Evolutionary conservation across 2,329 filamentous ascomycete species (phyloP), one percentile per base, ranked within the genome.

Genomic region (Emmonsiellopsis sp.): DNA sequence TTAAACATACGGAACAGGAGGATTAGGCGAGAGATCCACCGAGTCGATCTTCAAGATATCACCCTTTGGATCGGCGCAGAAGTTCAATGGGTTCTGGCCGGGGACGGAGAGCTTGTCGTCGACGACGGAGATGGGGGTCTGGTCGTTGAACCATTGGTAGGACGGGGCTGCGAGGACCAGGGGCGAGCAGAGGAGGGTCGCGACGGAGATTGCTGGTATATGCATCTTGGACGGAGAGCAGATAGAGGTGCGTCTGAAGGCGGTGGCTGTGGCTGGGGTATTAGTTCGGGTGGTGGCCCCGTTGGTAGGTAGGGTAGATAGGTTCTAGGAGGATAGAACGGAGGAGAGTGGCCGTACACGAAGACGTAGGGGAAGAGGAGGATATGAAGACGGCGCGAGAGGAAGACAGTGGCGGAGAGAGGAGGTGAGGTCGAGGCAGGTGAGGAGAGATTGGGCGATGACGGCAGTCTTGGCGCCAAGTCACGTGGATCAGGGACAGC

Each of bases 11-110:
- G 90, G 78, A 66, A 81, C 67, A 37, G 93, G 93, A 56, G 92
- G 93, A 71, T 96, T 97, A 11, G 93, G 93, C 37, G 71, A 66
- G 54, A 98, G 73, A 63, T 96, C 84, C 53, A 97, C 89, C 46
- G 80, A 81, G 58, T 90, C 77, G 63, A 98, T 90, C 43, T 75
- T 73, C 61, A 96, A 75, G 54, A 91, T 79, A 68, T 96, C 83
- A 50, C 82, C 69, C 48, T 72, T 71, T 54, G 88, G 87, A 57
- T 87, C 79, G 55, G 75, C 73, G 60, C 93, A 98, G 73, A 87
- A 88, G 65, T 83, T 76, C 55, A 98, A 78, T 33, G 93, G 92
- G 66, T 92, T 95, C 49, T 92, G 77, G 68, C 93, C 91, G 1
- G 88, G 85, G 13, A 96, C 86, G 59, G 84, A 79, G 68, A 80